These are phyloP conservation scores for Pneumocystis wakefieldiae DNA, from an alignment of 1,139 yeast genomes.

Conservation along the genomic window DNA sequence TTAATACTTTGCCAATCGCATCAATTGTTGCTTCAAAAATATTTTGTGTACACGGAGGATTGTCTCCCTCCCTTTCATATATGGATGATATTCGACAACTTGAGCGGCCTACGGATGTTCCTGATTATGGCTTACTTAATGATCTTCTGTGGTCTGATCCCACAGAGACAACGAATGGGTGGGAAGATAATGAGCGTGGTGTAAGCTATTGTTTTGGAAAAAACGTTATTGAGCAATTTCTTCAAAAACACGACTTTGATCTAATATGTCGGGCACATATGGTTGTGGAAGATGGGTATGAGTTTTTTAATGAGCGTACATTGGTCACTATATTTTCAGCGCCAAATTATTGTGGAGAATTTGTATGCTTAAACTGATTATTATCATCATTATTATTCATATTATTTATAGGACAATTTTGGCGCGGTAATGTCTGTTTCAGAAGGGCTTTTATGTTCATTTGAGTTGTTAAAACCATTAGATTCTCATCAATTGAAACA, in stretches of 20 bases:
- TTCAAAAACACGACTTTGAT: constrained; percentile 79
- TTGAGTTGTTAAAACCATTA: constrained; percentile 83
- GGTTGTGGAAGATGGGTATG: constrained; percentile 98
- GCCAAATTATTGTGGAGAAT: constrained; percentile 96
- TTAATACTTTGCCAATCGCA: constrained; percentile 85
- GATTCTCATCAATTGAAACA: constrained; percentile 87
- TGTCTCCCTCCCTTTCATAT: constrained; percentile 76
- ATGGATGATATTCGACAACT: constrained; percentile 86
- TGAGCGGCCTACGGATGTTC: constrained; percentile 92
- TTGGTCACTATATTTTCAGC: constrained; percentile 91
- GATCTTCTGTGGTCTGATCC: constrained; percentile 96
- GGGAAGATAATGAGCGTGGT: constrained; percentile 98
- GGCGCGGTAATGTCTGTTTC: constrained; percentile 97
- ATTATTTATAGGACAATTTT: constrained; percentile 48
- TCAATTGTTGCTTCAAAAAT: constrained; percentile 93
- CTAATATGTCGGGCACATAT: constrained; percentile 93
- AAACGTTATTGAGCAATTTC: constrained; percentile 81
- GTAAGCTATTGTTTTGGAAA: constrained; percentile 91
- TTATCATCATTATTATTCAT: not conserved
- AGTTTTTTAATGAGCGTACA: constrained; percentile 85
- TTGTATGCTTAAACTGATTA: constrained; percentile 28
- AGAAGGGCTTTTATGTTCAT: constrained; percentile 79
- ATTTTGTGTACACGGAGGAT: constrained; percentile 94
- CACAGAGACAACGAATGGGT: constrained; percentile 82
- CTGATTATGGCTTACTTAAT: constrained; percentile 83